Evolutionary conservation across 1,139 yeast genomes (phyloP), one percentile per base, ranked within the genome.

Genomic region (Pichia sp.): DNA sequence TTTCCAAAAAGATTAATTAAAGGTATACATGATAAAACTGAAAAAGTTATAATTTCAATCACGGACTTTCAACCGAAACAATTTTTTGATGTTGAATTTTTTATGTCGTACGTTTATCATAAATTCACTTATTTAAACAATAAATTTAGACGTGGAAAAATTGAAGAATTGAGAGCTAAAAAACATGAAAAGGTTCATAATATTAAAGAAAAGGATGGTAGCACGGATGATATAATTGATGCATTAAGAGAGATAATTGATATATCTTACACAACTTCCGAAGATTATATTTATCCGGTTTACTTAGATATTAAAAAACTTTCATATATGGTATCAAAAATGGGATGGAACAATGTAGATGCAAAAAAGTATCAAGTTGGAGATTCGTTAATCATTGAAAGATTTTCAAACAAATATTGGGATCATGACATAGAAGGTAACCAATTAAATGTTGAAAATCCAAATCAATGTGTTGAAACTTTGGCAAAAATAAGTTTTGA

Each of bases 21-120:
- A 8, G 44, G 25, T 2, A 49, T 56, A 14, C 48, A 59, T 41
- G 56, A 54, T 19, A 54, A 60, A 39, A 48, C 57, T 46, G 79
- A 77, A 51, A 78, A 76, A 57, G 74, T 84, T 7, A 77, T 80
- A n/a, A 70, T 84, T 27, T 71, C 80, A 3, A 70, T 83, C 46
- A 66, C 81, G 30, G 80, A 83, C 62, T 69, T 78, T 16, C 66
- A 76, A 56, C 72, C 73, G 28, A 62, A 60, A 42, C 62, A 56
- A 16, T 65, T 77, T 46, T 71, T 73, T 60, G 57, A 70, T 47
- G 69, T 68, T 33, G 68, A 79, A 18, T 73, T 73, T 57, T 70
- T 73, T 51, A 67, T 80, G 48, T 73, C 80, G 3, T 66, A 74
- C 51, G 74, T 76, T 13, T 80, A 78, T 7, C 86, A 82, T 60